phyloP scores from a whole-genome alignment of 352 stramenopile species.

The Globisporangium yorkense region DNA sequence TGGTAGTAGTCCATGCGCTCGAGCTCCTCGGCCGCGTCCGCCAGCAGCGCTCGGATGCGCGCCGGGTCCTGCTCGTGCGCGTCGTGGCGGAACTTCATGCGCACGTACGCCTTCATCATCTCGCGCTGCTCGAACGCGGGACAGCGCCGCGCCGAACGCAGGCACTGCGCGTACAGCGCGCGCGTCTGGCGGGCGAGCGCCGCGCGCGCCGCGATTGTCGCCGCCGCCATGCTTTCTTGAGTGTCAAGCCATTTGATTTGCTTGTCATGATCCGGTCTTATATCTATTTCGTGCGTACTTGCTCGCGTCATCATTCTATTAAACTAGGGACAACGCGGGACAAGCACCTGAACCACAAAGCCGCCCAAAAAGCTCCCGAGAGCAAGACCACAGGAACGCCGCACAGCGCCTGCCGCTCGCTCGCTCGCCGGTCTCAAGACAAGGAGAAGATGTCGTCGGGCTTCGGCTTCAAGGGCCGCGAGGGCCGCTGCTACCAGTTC shows the following conservation, averaged over 20 bases:
- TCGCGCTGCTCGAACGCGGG: constrained; percentile 77
- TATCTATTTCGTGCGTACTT: no score
- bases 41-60: constrained; percentile 46
- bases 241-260: no score
- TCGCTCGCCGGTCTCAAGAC: not conserved
- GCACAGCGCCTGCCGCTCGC: not conserved
- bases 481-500: constrained; percentile 93
- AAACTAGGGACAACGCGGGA: no score
- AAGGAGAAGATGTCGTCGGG: constrained; percentile 86
- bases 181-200: constrained; percentile 33
- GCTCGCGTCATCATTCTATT: no score
- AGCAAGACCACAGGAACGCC: constrained; percentile 7
- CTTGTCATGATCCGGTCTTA: no score
- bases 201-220: not conserved
- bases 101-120: constrained; percentile 79
- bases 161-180: constrained; percentile 60
- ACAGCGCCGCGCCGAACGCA: constrained; percentile 68
- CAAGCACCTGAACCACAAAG: not conserved
- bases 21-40: constrained; percentile 67
- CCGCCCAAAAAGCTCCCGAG: not conserved
- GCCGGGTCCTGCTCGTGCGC: constrained; percentile 38
- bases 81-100: constrained; percentile 75
- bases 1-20: constrained; percentile 87
- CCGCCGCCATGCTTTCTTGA: not conserved
- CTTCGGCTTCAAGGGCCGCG: constrained; percentile 90